phyloP scores from a whole-genome alignment of 73 alveolate genomes.

The Symbiodinium pilosum region DNA sequence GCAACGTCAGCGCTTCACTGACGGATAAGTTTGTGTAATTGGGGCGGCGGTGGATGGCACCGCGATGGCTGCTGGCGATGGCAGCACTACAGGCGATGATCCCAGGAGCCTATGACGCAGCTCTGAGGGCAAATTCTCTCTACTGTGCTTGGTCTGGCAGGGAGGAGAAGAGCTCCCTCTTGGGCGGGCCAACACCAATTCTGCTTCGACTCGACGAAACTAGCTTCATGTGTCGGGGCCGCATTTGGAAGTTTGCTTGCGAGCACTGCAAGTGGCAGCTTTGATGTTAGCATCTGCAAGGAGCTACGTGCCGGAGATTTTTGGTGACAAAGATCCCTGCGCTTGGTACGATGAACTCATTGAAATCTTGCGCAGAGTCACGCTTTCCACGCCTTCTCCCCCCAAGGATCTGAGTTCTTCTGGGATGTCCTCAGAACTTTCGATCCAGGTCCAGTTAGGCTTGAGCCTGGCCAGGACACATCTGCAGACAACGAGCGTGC shows the following conservation, averaged over 20 bases:
- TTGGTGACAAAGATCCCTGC: background rate
- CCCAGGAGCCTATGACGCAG: too few species aligned
- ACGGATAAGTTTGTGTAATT: too few species aligned
- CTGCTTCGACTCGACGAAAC: slow-evolving; percentile 8
- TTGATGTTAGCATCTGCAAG: background rate
- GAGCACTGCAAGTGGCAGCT: background rate
- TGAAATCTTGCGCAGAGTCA: background rate
- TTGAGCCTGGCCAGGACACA: slow-evolving; percentile 20
- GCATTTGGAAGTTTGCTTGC: too few species aligned
- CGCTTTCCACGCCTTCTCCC: slow-evolving; percentile 17
- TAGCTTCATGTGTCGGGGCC: slow-evolving; percentile 15
- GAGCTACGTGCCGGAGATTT: slow-evolving; percentile 49
- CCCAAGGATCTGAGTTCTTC: slow-evolving; percentile 15
- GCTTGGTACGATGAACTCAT: background rate
- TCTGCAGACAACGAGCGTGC: slow-evolving; percentile 57
- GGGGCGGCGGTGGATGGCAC: background rate
- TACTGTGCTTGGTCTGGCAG: background rate
- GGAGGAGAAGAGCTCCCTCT: too few species aligned
- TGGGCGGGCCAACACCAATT: slow-evolving; percentile 33
- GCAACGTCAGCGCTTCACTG: background rate
- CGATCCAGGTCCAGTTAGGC: too few species aligned
- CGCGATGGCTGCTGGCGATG: background rate
- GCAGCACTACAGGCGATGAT: background rate
- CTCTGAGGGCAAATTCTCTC: too few species aligned
- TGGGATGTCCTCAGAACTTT: background rate